Percentiles rank a stretch among this genome's conserved stretches.
These are phyloP conservation scores for Ailanthus altissimus DNA, from an alignment of 345 rosid genomes.

Conservation along the genomic window DNA sequence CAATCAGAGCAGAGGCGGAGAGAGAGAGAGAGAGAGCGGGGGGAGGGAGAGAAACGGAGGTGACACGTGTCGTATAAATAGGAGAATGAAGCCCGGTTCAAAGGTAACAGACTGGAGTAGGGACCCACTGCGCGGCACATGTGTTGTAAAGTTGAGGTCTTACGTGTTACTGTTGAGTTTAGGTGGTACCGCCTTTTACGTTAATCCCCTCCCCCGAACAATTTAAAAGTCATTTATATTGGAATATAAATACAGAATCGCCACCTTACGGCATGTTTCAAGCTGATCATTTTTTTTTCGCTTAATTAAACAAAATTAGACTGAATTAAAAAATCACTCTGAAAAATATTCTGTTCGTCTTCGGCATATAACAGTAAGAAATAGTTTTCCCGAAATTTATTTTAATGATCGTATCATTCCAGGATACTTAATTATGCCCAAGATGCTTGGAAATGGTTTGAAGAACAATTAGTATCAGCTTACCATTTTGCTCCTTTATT, in stretches of 20 bases:
- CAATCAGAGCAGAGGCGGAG: conserved; percentile 20
- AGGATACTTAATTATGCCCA: too few relatives aligned
- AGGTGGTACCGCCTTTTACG: background rate
- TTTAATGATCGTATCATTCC: too few relatives aligned
- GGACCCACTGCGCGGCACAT: conserved; percentile 14
- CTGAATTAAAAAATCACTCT: too few relatives aligned
- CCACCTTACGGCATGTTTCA: too few relatives aligned
- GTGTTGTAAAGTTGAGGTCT: conserved; percentile 3
- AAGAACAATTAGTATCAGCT: background rate
- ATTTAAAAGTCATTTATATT: background rate
- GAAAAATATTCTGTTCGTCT: too few relatives aligned
- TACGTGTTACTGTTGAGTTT: conserved; percentile 13
- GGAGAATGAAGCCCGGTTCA: conserved; percentile 16
- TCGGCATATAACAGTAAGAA: too few relatives aligned
- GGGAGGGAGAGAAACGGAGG: background rate
- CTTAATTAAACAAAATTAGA: too few relatives aligned
- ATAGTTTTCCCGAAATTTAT: too few relatives aligned
- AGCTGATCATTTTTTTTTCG: too few relatives aligned
- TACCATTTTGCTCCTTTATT: background rate
- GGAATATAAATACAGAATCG: too few relatives aligned
- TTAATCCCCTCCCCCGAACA: background rate
- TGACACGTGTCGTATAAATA: conserved; percentile 37
- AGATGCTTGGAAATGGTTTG: too few relatives aligned
- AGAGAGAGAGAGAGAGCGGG: conserved; percentile 15
- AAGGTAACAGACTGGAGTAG: conserved; percentile 32